Evolutionary conservation across 345 rosid genomes (phyloP).

Genomic region (Xanthoceras sorbifolium): DNA sequence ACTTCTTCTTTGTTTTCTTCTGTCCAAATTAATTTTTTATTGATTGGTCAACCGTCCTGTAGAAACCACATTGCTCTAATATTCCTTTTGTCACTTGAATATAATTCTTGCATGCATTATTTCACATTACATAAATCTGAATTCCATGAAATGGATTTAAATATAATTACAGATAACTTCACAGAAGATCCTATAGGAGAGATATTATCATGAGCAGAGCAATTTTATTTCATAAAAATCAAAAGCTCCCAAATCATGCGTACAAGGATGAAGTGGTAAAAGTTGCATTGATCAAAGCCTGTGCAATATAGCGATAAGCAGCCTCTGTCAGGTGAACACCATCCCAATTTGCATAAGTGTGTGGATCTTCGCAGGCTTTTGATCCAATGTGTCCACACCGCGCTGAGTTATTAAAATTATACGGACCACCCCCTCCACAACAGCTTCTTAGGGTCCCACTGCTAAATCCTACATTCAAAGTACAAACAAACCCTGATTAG

Average conservation of each 20-base stretch:
- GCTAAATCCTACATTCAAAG: conserved; percentile 39
- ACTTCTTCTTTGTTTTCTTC: not conserved
- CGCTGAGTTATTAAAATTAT: conserved; percentile 50
- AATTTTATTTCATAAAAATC: too few relatives aligned
- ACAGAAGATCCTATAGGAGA: not conserved
- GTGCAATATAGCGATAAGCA: conserved; percentile 54
- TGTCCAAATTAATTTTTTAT: not conserved
- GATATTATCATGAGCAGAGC: not conserved
- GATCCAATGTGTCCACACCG: conserved; percentile 60
- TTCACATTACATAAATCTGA: not conserved
- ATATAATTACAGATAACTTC: too few relatives aligned
- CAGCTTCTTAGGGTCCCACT: conserved; percentile 46
- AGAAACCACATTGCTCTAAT: not conserved
- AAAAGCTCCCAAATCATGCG: too few relatives aligned
- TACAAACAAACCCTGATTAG: not conserved
- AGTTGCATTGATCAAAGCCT: conserved; percentile 40
- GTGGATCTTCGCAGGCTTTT: conserved; percentile 47
- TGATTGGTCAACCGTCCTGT: not conserved
- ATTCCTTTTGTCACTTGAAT: too few relatives aligned
- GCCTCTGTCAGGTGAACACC: conserved; percentile 77
- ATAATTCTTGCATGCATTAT: too few relatives aligned
- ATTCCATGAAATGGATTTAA: not conserved
- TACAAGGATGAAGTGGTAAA: conserved; percentile 32
- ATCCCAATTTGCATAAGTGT: conserved; percentile 60
- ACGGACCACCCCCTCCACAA: conserved; percentile 75